Base-by-base conservation (phyloP, 1,284 basidiomycete species). In the Austropuccinia psidii region DNA sequence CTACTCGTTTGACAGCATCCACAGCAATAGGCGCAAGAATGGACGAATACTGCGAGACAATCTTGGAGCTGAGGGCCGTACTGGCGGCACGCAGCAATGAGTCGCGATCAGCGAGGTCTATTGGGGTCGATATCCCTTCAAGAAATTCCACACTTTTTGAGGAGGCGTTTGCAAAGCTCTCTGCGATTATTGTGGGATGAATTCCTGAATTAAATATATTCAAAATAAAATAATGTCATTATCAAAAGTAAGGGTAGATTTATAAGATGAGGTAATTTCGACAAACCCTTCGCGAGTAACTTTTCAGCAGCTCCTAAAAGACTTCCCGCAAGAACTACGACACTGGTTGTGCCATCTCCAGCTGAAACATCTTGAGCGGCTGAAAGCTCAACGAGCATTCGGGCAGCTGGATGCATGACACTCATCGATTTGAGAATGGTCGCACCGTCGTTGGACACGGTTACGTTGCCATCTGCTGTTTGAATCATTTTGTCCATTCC, bases 401-500 rank as follows among this genome's bases (percentile, higher is more conserved):
- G 90, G 31, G 96, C 96, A 52, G 96, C 96, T 43, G 96, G 96
- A 83, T 99, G 96, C 74, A 98, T 83, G 24, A 97, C 96, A 76
- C 96, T 93, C 81, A 98, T 94, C 79, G 93, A 97, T 83, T 93
- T 92, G 75, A 99, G 83, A 77, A 99, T 98, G 11, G 96, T 99
- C 13, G 96, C 96, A 55, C 96, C 96, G 83, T 99, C 96, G 82
- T 99, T 99, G 21, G 96, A 98, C 78, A 99, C 92, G 78, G 98
- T 90, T 4, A 96, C 92, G 80, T 98, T 94, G 77, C 95, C 95
- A 81, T 91, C 93, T 5, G 91, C 84, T 5, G 95, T 98, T 87
- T 97, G 93, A 80, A 99, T 98, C 94, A 80, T 97, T 79, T 54
- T 98, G 84, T 98, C 96, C 96, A 98, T 98, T 77, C 96, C 96